A percentile compares a stretch with the other conserved stretches of the same genome.
phyloP scores from a whole-genome alignment of 495 filamentous ascomycete species.

The Penicillium verhagenii region DNA sequence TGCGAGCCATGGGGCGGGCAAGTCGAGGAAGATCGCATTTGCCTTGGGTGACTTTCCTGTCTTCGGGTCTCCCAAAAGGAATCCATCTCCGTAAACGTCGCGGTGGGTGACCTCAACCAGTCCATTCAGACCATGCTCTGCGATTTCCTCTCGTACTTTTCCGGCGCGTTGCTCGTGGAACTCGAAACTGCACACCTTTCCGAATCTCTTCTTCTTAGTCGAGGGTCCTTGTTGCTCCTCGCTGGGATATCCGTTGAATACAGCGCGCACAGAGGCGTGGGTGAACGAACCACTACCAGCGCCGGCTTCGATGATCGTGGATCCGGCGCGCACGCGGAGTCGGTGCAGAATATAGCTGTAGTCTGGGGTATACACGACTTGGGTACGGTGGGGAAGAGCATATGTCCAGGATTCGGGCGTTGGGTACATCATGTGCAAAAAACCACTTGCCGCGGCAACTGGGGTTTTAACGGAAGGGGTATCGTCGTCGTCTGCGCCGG shows the following conservation, averaged over 20 bases:
- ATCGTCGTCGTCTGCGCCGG: slow-evolving; percentile 23
- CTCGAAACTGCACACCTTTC: slow-evolving; percentile 90
- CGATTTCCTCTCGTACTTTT: slow-evolving; percentile 71
- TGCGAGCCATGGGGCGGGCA: slow-evolving; percentile 91
- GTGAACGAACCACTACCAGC: slow-evolving; percentile 95
- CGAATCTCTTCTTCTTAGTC: slow-evolving; percentile 41
- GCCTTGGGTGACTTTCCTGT: slow-evolving; percentile 60
- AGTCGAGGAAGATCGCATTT: slow-evolving; percentile 83
- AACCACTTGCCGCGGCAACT: slow-evolving; percentile 71
- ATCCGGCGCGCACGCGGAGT: slow-evolving; percentile 77
- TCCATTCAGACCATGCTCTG: slow-evolving; percentile 66
- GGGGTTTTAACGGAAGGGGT: slow-evolving; percentile 31
- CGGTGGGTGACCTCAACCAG: slow-evolving; percentile 83
- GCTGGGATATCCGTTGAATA: slow-evolving; percentile 76
- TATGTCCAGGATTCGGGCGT: slow-evolving; percentile 93
- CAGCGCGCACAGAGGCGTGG: slow-evolving; percentile 81
- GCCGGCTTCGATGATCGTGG: slow-evolving; percentile 84
- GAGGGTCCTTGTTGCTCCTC: slow-evolving; percentile 17
- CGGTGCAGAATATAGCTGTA: slow-evolving; percentile 94
- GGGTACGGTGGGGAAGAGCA: slow-evolving; percentile 87
- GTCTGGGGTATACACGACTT: slow-evolving; percentile 97
- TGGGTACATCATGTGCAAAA: slow-evolving; percentile 85
- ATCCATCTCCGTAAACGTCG: slow-evolving; percentile 88
- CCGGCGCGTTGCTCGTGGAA: slow-evolving; percentile 77
- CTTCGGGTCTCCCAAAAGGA: slow-evolving; percentile 55